Base-by-base conservation (phyloP, 2,329 filamentous ascomycete species). In the Alternaria incomplexa region DNA sequence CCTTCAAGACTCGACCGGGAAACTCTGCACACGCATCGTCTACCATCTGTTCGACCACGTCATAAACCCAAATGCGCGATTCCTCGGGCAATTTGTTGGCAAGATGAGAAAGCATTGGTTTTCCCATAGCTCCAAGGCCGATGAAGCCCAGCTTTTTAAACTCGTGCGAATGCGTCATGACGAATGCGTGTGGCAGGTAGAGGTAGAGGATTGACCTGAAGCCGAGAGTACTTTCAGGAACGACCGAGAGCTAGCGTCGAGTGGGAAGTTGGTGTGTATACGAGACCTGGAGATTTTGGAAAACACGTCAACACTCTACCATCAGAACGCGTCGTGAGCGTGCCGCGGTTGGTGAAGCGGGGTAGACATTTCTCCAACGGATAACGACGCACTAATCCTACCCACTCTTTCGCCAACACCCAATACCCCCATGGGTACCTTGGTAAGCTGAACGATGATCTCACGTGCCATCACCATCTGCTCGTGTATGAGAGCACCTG, bases 61-160 rank as follows among this genome's bases (percentile, higher is more conserved):
- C 85, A 66, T 82, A 84, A 8, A 86, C 80, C 66, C 82, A 82
- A 59, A 87, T 81, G 4, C 77, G 77, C 9, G 82, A 81, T 11
- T 80, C 75, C 10, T 71, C 23, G 4, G 81, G 77, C 51, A 85
- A 77, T 65, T 85, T 86, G 22, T 80, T 79, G 10, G 83, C 81
- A 23, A 87, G 77, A 70, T 87, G 84, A 20, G 72, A 74, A 5
- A 83, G 80, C 85, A 87, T 87, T 11, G 85, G 85, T 56, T 79
- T 80, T 0, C 85, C 85, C 85, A 87, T 87, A 11, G 82, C 80
- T n/a, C 85, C 85, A 1, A 87, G 79, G 66, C 86, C 85, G 48
- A 88, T 82, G 75, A 87, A 88, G 47, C 84, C 83, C 22, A 85
- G 47, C 4, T 59, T 76, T n/a, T 65, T 66, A 62, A 77, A 77